These are phyloP conservation scores for Fraxinus greggii DNA, from an alignment of 305 asterid genomes.

Conservation along the genomic window DNA sequence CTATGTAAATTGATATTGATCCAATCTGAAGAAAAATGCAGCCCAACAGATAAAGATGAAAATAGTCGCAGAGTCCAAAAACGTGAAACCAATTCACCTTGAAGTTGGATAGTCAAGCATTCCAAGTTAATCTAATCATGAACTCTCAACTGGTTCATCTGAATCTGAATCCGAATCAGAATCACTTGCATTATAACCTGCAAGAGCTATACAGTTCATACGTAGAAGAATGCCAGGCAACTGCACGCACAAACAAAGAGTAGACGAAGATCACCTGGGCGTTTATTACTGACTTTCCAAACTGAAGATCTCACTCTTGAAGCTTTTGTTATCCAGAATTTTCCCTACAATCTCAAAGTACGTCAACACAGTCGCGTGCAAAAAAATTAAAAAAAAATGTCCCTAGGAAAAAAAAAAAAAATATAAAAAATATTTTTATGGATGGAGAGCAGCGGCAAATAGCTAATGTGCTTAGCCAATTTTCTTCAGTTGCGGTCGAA, in stretches of 20 bases:
- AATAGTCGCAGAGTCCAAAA: not conserved
- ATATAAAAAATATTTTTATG: too few relatives aligned
- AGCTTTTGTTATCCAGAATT: constrained; percentile 56
- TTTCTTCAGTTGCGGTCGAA: too few relatives aligned
- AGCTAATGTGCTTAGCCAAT: too few relatives aligned
- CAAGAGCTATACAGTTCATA: constrained; percentile 8
- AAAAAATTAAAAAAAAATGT: not conserved
- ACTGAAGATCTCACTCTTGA: constrained; percentile 58
- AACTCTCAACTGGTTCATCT: constrained; percentile 39
- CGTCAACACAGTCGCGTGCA: not conserved
- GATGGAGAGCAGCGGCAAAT: too few relatives aligned
- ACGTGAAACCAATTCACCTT: constrained; percentile 28
- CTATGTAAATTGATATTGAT: not conserved
- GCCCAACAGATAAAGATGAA: not conserved
- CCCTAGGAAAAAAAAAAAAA: too few relatives aligned
- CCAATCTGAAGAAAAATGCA: not conserved
- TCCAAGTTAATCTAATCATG: constrained; percentile 28
- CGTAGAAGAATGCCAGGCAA: not conserved
- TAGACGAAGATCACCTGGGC: constrained; percentile 50
- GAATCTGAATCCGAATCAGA: constrained; percentile 67
- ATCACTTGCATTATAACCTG: constrained; percentile 81
- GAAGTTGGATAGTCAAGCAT: constrained; percentile 20
- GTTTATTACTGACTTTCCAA: constrained; percentile 61
- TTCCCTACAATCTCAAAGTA: constrained; percentile 38
- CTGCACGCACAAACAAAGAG: not conserved